Base-by-base conservation (phyloP, 805 yeast species). In the Saccharomycopsis vini region DNA sequence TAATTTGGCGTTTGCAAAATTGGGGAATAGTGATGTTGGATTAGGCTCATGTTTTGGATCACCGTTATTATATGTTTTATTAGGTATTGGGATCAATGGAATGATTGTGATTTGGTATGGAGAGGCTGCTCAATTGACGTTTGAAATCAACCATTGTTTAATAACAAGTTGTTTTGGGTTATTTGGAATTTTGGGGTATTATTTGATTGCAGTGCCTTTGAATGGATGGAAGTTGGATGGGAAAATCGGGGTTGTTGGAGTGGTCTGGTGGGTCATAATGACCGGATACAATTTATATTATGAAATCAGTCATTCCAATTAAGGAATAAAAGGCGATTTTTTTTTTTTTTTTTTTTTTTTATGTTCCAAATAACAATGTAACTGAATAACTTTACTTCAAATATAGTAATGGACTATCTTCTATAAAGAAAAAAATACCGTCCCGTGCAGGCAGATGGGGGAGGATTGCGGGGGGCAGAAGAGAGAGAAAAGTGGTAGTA, bases 1-100 rank as follows among this genome's bases (percentile, higher is more conserved):
- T 0, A 87, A 89, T 53, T 58, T 81, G 26, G 81, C 94, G 0
- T 75, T 92, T 26, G 87, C 95, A 0, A 67, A 67, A 44, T 72
- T 85, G 68, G 95, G 95, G 0, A 77, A 75, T 62, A 84, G 95
- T 0, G 69, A 83, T 38, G 82, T 89, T 81, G 97, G 97, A 0
- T 66, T 92, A n/a, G 84, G 92, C 21, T 95, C 97, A 0, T 89
- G 97, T 56, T 82, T 89, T 58, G 97, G 97, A 0, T 85, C 95
- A 1, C 97, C 97, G 0, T 62, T 90, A 45, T 59, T 92, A 31
- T 81, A 88, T 42, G 65, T 82, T 35, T 64, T 92, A 7, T 67
- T 89, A 33, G 95, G 97, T 0, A 64, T 90, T 48, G 96, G 97
- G 0, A 54, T 81, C 5, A 81, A 83, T 52, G 88, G 90, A 0